Evolutionary conservation across 306 rosid species (phyloP), one percentile per base, ranked within the genome.

Genomic region (Fragaria ananassa): DNA sequence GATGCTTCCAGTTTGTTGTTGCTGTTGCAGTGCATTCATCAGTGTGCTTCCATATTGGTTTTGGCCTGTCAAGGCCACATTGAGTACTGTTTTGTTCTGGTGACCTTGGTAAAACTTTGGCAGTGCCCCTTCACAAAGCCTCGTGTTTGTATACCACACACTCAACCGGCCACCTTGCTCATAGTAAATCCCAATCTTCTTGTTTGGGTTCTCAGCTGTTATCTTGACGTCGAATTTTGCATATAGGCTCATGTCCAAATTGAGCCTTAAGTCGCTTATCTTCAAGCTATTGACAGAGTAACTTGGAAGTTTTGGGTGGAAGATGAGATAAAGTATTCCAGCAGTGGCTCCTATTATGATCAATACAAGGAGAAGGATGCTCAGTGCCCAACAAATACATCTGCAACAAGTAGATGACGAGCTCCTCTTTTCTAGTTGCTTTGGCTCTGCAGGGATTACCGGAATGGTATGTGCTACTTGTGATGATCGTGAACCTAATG

Each of bases 71-170:
- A 94, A 83, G 12, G 86, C 82, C 75, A 94, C 93, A 21, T 89
- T 61, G 35, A 90, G 82, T 47, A 71, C 83, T 23, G 97, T 92
- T 74, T 78, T 94, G 85, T 94, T 92, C 77, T 63, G 82, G 75
- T 94, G 97, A 34, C 96, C 98, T 74, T 94, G 98, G 87, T 94
- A 94, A 83, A 94, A 94, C 29, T 74, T 62, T 0, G 98, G 96
- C 65, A 94, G 54, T 4, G 84, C 45, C 63, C 98, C 98, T 72
- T 90, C 89, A 70, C 96, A 94, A 29, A 94, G 97, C 87, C 51
- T 71, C 29, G 83, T 83, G 62, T 88, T 82, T 34, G 89, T 54
- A 82, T 90, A 92, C 92, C 90, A 92, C 14, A 90, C 96, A 47
- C 96, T 89, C 74, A 94, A 27, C 77, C 27, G 83, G 37, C 98